Evolutionary conservation across 2,329 filamentous ascomycete genomes (phyloP), one percentile per base, ranked within the genome.

Genomic region (Simplicillium aogashimaense): DNA sequence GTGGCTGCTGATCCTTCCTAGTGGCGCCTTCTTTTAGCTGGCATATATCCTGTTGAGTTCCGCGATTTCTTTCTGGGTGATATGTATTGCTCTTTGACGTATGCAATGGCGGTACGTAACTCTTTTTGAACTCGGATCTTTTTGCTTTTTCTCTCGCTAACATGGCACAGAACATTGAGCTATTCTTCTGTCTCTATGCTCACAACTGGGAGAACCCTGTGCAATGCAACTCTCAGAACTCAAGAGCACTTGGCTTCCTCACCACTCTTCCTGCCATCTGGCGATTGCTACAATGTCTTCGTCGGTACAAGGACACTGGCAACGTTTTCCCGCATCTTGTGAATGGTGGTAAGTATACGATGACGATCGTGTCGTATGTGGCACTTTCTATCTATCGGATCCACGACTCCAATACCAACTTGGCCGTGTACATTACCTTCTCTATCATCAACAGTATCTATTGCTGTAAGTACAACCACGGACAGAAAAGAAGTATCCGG

Each of bases 61-160:
- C 78, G 89, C 43, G 92, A 98, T 61, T 97, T 98, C 64, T 97
- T 95, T 61, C 73, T 97, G 0, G 92, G 92, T 39, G 92, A 98
- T 57, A 95, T 97, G 71, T 95, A 94, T 60, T 97, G 90, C 61
- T 97, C 92, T 3, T 70, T 94, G 41, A 94, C 89, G 6, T 98
- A 98, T 60, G 76, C 83, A 13, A 86, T 86, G 61, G 83, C 86
- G 45, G 86, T 90, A 70, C 66, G 83, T 76, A 13, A 25, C 8
- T 3, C 13, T 4, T 3, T 3, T 2, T 7, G 14, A n/a, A 3
- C 2, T 2, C 12, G 29, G 5, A 38, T 17, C n/a, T 16, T 20
- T 14, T 4, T 13, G 16, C n/a, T 16, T 20, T 14, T 4, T 13
- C 11, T 12, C 17, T 7, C 14, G 28, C 49, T 54, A 39, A 53